Evolutionary conservation across 2,329 filamentous ascomycete species (phyloP).

Genomic region (Ambrosiella beaveri): DNA sequence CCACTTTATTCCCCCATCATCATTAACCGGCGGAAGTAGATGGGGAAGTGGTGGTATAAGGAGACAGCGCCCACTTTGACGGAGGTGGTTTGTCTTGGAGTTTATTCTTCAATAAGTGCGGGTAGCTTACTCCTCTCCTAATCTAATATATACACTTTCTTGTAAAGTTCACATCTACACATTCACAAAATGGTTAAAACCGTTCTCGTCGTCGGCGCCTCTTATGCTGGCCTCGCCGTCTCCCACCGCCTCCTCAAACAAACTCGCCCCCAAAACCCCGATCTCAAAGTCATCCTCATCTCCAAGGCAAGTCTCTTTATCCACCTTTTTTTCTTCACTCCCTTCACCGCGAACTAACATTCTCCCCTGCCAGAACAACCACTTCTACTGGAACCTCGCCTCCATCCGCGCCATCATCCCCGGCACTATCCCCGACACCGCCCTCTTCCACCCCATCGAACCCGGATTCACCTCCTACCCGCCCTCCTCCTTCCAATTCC

Average conservation of each 20-base stretch:
- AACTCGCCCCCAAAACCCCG: constrained; percentile 25
- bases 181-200: constrained; percentile 28
- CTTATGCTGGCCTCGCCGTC: constrained; percentile 34
- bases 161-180: not conserved
- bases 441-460: constrained; percentile 32
- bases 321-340: not conserved
- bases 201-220: constrained; percentile 36
- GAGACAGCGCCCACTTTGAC: too few species aligned
- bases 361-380: constrained; percentile 27
- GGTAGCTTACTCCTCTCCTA: too few species aligned
- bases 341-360: not conserved
- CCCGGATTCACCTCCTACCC: constrained; percentile 34
- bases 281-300: constrained; percentile 37
- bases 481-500: constrained; percentile 30
- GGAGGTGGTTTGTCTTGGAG: not conserved
- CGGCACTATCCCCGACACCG: constrained; percentile 29
- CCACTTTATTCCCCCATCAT: too few species aligned
- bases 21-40: too few species aligned
- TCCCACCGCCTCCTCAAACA: constrained; percentile 39
- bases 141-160: not conserved
- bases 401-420: constrained; percentile 38
- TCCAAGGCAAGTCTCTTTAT: constrained; percentile 28
- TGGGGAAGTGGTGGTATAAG: too few species aligned
- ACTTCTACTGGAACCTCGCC: constrained; percentile 43
- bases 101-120: not conserved